Base-by-base conservation (phyloP, 2,329 filamentous ascomycete genomes). In the Fusarium denticulatum region DNA sequence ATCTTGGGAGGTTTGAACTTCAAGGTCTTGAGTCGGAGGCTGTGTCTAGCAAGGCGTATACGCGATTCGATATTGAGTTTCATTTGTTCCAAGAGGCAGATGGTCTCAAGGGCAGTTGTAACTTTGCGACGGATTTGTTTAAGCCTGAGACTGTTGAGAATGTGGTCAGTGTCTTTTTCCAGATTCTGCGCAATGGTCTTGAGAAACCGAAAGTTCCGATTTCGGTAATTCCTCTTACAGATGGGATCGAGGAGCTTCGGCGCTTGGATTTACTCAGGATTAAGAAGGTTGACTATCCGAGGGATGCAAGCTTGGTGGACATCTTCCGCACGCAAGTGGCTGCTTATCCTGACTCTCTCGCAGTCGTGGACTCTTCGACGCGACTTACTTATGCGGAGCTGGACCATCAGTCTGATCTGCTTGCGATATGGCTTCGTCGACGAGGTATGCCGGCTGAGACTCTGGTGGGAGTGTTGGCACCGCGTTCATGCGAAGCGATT, bases 1-100 rank as follows among this genome's bases (percentile, higher is more conserved):
- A 72, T 15, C 56, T 78, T 5, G 76, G 74, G 1, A 22, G 64
- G 0, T 68, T 79, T n/a, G 26, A 42, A 2, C 39, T 79, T 0
- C 58, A 78, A 24, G 75, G 71, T 4, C 8, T 76, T 0, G 45
- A 75, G 2, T 68, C 65, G 0, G 72, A 77, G 16, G 22, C 37
- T 3, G 13, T 79, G 0, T 2, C 45, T 5, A 45, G 49, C 13
- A 43, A 55, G 9, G 42, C 52, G 4, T 67, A 72, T 6, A 66
- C 77, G 0, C 46, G 76, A 22, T 77, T 77, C 22, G 77, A 79
- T 16, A 22, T 79, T 4, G 77, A 79, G 56, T 76, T 79, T 1
- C 77, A 79, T 37, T 28, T 79, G 2, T 77, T 71, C 39, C 77
- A 77, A 14, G 68, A 75, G 39, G 43, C 71, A 0, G 39, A 58